Conservation (phyloP, 1,139 yeast species). For the Yamadazyma trypodendri region DNA sequence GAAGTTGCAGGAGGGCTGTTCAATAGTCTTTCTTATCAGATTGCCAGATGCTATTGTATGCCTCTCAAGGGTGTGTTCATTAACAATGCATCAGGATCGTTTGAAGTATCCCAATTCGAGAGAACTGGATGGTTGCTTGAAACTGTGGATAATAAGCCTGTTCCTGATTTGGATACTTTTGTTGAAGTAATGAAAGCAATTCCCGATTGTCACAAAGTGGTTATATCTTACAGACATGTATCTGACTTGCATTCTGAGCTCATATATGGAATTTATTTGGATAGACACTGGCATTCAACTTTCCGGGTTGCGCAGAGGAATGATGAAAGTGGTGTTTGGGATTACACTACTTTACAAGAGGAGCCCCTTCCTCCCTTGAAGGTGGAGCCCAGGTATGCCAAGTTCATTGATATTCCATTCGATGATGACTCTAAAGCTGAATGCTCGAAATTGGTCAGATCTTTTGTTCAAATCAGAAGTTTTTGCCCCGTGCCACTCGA, state of each 20-base stretch:
- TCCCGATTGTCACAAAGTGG: conserved; percentile 74
- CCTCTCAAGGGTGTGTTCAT: conserved; percentile 84
- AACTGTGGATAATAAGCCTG: conserved; percentile 71
- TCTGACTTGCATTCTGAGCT: conserved; percentile 76
- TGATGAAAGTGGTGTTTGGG: conserved; percentile 87
- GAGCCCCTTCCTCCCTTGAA: conserved; percentile 54
- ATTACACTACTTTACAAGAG: conserved; percentile 66
- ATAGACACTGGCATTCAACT: conserved; percentile 80
- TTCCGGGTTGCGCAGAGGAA: conserved; percentile 76
- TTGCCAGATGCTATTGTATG: conserved; percentile 80
- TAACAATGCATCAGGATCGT: conserved; percentile 77
- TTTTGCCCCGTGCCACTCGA: conserved; percentile 70
- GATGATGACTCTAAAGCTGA: conserved; percentile 45
- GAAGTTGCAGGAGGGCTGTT: conserved; percentile 87
- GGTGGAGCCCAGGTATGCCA: conserved; percentile 57
- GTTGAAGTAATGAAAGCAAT: conserved; percentile 73
- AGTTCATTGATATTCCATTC: conserved; percentile 67
- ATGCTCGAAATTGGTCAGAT: conserved; percentile 50
- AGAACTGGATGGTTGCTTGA: conserved; percentile 72
- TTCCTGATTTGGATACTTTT: conserved; percentile 71
- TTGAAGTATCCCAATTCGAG: conserved; percentile 60
- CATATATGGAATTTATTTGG: conserved; percentile 64
- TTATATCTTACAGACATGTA: conserved; percentile 73
- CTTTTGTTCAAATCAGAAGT: conserved; percentile 68
- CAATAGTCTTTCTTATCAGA: conserved; percentile 81